A percentile compares a stretch with the other conserved stretches of the same genome.
These are phyloP conservation scores for Leucoagaricus sp. DNA, from an alignment of 1,284 basidiomycete species.

Conservation along the genomic window DNA sequence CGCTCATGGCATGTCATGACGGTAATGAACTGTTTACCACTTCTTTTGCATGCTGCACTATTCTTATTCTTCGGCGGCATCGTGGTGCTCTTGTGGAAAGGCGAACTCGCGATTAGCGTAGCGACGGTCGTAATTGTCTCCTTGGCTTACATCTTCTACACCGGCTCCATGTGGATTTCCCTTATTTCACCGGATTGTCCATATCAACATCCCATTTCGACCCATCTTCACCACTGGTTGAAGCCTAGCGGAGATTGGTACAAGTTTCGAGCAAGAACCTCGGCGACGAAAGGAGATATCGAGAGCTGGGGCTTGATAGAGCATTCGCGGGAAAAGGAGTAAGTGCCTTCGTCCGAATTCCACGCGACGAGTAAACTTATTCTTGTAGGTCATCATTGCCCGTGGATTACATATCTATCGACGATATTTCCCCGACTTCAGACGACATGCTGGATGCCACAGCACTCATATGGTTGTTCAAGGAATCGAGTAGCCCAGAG, in stretches of 20 bases:
- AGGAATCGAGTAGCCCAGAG: constrained; percentile 30
- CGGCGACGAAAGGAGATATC: constrained; percentile 2
- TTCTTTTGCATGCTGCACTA: constrained; percentile 44
- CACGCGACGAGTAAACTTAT: neutral
- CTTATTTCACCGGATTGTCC: constrained; percentile 42
- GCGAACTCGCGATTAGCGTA: constrained; percentile 34
- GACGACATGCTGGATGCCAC: constrained; percentile 36
- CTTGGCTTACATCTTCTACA: constrained; percentile 38
- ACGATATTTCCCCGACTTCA: neutral
- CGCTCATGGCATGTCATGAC: constrained; percentile 39
- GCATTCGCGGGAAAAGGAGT: neutral
- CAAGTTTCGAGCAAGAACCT: neutral
- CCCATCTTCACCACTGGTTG: constrained; percentile 29
- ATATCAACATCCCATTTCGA: constrained; percentile 42
- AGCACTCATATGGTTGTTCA: constrained; percentile 38
- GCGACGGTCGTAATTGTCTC: constrained; percentile 36
- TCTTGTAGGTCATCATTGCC: neutral
- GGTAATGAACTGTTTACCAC: constrained; percentile 39
- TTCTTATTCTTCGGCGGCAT: constrained; percentile 46
- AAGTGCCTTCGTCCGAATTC: neutral
- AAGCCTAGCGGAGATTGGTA: neutral
- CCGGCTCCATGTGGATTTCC: constrained; percentile 38
- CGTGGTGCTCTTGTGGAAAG: constrained; percentile 39
- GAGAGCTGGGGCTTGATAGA: constrained; percentile 2
- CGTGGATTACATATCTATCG: neutral